Conservation (phyloP, 257 asterid genomes). For the Nicotiana undulata region DNA sequence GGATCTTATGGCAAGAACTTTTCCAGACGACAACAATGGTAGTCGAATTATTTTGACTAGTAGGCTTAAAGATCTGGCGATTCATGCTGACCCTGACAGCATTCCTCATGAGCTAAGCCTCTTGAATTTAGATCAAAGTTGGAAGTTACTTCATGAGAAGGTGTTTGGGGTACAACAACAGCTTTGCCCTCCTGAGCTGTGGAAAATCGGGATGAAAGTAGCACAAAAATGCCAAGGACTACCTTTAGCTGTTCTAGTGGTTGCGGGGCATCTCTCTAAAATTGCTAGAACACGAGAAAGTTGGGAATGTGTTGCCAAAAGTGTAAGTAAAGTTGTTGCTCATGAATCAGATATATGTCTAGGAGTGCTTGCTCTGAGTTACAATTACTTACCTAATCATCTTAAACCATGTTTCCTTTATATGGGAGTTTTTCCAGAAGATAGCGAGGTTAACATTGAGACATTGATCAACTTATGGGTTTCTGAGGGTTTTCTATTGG, state of each 20-base stretch:
- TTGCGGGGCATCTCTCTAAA: not conserved
- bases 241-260: not conserved
- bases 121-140: not conserved
- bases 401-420: not conserved
- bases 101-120: not conserved
- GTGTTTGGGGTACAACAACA: not conserved
- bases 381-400: not conserved
- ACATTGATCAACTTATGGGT: slow-evolving; percentile 6
- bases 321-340: not conserved
- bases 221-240: not conserved
- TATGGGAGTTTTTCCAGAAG: slow-evolving; percentile 1
- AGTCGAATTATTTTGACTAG: slow-evolving; percentile 7
- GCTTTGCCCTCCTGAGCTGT: not conserved
- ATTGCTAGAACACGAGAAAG: not conserved
- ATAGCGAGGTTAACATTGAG: not conserved
- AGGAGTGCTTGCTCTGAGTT: not conserved
- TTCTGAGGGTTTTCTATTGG: not conserved
- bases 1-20: not conserved
- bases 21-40: not conserved
- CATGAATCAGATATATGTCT: not conserved
- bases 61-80: not conserved
- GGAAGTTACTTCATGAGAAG: not conserved
- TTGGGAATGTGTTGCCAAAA: not conserved
- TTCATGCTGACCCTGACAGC: not conserved
- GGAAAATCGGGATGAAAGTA: not conserved